These are phyloP conservation scores for Neonectria neomacrospora DNA, from an alignment of 2,329 filamentous ascomycete species.

Conservation along the genomic window DNA sequence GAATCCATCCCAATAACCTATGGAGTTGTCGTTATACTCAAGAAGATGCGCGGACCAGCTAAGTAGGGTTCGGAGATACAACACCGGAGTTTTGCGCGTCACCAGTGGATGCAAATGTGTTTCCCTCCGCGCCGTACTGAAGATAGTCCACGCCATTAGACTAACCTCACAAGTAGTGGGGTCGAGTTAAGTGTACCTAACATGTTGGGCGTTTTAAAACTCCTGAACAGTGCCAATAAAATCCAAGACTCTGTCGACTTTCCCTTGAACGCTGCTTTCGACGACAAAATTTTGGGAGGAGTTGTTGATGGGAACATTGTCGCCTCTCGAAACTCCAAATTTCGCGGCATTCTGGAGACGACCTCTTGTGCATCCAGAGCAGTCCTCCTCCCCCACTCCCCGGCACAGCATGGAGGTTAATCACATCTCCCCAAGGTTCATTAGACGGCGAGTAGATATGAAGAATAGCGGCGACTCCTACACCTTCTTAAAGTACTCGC, in stretches of 20 bases:
- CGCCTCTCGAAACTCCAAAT: slow-evolving; percentile 18
- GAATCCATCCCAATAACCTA: no score
- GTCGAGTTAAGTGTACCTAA: slow-evolving; percentile 9
- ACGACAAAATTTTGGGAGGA: slow-evolving; percentile 28
- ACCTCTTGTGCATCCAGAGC: slow-evolving; percentile 53
- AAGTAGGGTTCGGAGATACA: not conserved
- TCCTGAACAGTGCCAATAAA: slow-evolving; percentile 40
- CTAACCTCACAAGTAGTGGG: fast-evolving
- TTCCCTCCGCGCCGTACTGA: slow-evolving; percentile 44
- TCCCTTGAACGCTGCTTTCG: slow-evolving; percentile 10
- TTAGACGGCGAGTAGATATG: not conserved
- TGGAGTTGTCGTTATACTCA: no score
- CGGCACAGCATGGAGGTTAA: slow-evolving; percentile 38
- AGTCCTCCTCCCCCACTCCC: slow-evolving; percentile 26
- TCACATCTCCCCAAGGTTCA: slow-evolving; percentile 30
- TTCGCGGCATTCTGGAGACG: slow-evolving; percentile 30
- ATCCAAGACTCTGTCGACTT: slow-evolving; percentile 34
- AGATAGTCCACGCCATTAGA: not conserved
- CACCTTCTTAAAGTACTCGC: slow-evolving; percentile 31
- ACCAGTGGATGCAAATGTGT: slow-evolving; percentile 51
- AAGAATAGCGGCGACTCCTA: slow-evolving; percentile 26
- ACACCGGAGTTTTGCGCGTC: not conserved
- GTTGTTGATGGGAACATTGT: slow-evolving; percentile 30
- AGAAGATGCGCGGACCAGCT: no score
- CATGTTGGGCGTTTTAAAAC: slow-evolving; percentile 39